Base-by-base conservation (phyloP, 2,329 filamentous ascomycete genomes). In the Fusarium algeriense region DNA sequence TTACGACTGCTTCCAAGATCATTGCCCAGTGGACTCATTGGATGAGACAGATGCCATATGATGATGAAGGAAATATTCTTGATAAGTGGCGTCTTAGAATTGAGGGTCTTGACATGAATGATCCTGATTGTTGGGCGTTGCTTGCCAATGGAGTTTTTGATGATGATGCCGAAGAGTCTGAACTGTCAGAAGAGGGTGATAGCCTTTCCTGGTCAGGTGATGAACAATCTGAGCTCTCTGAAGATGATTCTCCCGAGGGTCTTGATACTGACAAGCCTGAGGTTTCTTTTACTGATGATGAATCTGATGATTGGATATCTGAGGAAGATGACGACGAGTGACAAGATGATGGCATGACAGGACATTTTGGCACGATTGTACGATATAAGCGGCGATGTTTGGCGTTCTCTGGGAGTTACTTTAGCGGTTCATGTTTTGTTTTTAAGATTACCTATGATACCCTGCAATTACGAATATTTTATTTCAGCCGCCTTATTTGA, bases 21-120 rank as follows among this genome's bases (percentile, higher is more conserved):
- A 65, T 79, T 12, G 64, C 43, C 5, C 60, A 78, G 40, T 81
- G 79, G 79, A 60, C 74, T 7, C 60, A 57, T 9, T 81, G 77
- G 72, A 78, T 72, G 20, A 61, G 69, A 23, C 64, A 67, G n/a
- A 35, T 54, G n/a, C 78, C 79, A 6, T 81, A 80, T 7, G 73
- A 75, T 28, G 67, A 75, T 19, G 40, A 61, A 3, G 77, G 79
- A 0, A 26, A 26, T 1, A 53, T 81, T 19, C 72, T 73, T 38
- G 15, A 64, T 17, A 49, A 58, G 44, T 79, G 78, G 79, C 53
- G 34, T 19, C 23, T 56, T 14, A 69, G 72, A 28, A 60, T 78
- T 10, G 62, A 74, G 32, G 45, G 59, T 4, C 54, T 78, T n/a
- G 69, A 79, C 20, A 55, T 80, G 59, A 41, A 35, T 9, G 71